A percentile compares a stretch with the other conserved stretches of the same genome.
Conservation (phyloP, 139 green algal genomes). For the Haematococcus lacustris region DNA sequence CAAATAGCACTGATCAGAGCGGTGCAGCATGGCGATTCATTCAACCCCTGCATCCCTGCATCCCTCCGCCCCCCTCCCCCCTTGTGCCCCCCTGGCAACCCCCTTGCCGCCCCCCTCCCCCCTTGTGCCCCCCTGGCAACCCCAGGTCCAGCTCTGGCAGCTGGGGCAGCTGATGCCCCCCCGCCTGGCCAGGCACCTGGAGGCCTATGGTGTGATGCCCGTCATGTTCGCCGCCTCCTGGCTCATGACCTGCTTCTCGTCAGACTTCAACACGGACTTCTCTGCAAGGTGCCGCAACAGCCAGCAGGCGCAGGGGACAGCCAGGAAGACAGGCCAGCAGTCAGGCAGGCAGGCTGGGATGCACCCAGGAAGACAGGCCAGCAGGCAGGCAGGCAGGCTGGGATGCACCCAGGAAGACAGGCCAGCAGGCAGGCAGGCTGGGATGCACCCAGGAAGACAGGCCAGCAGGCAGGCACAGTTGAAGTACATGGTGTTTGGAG, state of each 20-base stretch:
- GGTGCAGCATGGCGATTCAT: too few species aligned
- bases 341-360: background rate
- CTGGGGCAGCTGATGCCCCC: slow-evolving; percentile 55
- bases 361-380: background rate
- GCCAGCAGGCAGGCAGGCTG: background rate
- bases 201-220: slow-evolving; percentile 44
- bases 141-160: slow-evolving; percentile 73
- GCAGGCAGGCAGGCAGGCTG: background rate
- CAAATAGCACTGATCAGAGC: too few species aligned
- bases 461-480: background rate
- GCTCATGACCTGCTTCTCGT: slow-evolving; percentile 71
- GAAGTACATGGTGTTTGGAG: background rate
- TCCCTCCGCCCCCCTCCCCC: too few species aligned
- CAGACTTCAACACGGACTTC: slow-evolving; percentile 70
- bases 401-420: background rate
- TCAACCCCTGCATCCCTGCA: too few species aligned
- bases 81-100: too few species aligned
- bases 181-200: slow-evolving; percentile 49
- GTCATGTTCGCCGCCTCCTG: slow-evolving; percentile 72
- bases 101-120: too few species aligned
- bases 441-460: background rate
- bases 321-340: background rate
- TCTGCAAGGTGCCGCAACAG: slow-evolving; percentile 37
- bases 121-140: too few species aligned
- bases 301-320: background rate